Percentiles rank a stretch among this genome's conserved stretches.
Conservation (phyloP, 352 stramenopile genomes). For the Blastocystis sp. region DNA sequence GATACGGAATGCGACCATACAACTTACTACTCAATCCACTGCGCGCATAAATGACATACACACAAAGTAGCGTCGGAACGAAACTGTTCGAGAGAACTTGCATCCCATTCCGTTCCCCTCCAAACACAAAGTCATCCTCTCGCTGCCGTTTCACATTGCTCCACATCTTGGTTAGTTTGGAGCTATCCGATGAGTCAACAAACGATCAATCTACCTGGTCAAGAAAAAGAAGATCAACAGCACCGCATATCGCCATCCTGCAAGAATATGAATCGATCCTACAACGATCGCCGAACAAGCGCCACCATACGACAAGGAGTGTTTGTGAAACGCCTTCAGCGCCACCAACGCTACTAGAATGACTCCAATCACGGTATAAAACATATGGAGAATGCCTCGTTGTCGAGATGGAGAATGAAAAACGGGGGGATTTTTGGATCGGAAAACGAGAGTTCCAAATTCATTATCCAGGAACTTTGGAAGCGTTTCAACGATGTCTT, state of each 20-base stretch:
- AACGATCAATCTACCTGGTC: not conserved
- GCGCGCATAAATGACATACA: not conserved
- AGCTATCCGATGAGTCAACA: not conserved
- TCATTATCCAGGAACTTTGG: not conserved
- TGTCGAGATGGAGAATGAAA: not conserved
- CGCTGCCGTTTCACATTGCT: slow-evolving; percentile 12
- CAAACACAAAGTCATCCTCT: slow-evolving; percentile 24
- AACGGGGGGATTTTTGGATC: not conserved
- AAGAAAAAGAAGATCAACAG: slow-evolving; percentile 31
- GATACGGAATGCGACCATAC: not conserved
- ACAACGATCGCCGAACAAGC: not conserved
- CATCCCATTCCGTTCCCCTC: not conserved
- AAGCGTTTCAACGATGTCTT: not conserved
- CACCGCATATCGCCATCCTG: slow-evolving; percentile 31
- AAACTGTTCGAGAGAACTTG: slow-evolving; percentile 42
- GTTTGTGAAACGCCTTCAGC: not conserved
- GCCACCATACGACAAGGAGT: slow-evolving; percentile 23
- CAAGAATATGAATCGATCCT: slow-evolving; percentile 16
- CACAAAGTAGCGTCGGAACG: slow-evolving; percentile 2
- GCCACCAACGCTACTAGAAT: not conserved
- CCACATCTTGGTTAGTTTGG: slow-evolving; percentile 41
- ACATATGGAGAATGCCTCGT: not conserved
- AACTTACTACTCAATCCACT: not conserved
- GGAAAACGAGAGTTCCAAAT: not conserved
- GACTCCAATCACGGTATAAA: not conserved